Conservation (phyloP, 805 yeast species). For the Pichia ethanolica region DNA sequence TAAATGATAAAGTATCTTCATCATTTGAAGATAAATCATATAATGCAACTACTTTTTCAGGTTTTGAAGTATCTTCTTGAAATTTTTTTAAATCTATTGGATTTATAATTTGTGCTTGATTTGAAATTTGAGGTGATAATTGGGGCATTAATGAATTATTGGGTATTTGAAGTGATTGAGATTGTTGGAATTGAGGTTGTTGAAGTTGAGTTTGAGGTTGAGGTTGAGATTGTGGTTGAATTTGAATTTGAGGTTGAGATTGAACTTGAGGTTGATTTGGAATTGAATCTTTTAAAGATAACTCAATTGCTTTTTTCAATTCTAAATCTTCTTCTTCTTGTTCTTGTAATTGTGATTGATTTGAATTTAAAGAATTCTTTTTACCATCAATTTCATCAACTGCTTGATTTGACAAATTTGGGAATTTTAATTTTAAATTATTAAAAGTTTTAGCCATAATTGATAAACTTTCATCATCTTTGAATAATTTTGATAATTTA, state of each 20-base stretch:
- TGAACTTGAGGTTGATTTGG: constrained; percentile 13
- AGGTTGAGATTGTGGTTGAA: neutral
- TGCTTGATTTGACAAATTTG: constrained; percentile 29
- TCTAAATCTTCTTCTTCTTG: constrained; percentile 62
- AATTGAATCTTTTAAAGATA: constrained; percentile 64
- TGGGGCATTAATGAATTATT: neutral
- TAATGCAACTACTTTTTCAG: constrained; percentile 61
- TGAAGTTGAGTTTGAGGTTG: constrained; percentile 11
- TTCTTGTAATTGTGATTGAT: neutral
- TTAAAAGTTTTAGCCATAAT: constrained; percentile 58
- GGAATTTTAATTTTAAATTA: constrained; percentile 35
- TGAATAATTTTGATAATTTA: constrained; percentile 59
- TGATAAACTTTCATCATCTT: constrained; percentile 66
- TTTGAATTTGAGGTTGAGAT: constrained; percentile 8
- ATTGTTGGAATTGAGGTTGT: constrained; percentile 9
- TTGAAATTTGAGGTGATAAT: neutral
- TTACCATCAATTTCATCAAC: constrained; percentile 22
- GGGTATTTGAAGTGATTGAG: neutral
- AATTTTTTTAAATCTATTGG: neutral
- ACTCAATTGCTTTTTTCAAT: constrained; percentile 62
- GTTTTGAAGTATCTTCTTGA: constrained; percentile 12
- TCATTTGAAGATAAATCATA: constrained; percentile 75
- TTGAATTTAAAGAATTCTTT: neutral
- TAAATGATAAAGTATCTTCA: constrained; percentile 80
- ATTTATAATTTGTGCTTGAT: constrained; percentile 1